Conservation (phyloP, 116 monocot species). For the Iris pallida region DNA sequence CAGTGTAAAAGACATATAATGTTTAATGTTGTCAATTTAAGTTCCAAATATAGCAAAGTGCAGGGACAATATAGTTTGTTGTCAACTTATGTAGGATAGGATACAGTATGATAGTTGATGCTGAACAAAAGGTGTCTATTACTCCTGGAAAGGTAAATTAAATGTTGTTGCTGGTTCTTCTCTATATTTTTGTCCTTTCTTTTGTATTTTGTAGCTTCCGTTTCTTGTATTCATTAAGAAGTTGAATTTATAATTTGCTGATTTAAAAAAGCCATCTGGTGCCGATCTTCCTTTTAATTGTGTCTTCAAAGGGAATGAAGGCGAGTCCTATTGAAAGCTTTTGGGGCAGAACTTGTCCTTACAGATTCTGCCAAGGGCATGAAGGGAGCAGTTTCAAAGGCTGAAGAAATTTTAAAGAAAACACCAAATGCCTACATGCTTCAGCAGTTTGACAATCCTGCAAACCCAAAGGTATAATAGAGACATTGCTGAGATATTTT, state of each 20-base stretch:
- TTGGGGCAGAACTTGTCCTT: constrained; percentile 21
- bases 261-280: constrained; percentile 11
- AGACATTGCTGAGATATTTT: not conserved
- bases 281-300: constrained; percentile 23
- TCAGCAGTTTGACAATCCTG: constrained; percentile 17
- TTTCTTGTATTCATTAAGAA: not conserved
- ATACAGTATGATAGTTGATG: constrained; percentile 83
- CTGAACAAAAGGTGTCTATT: constrained; percentile 73
- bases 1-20: constrained; percentile 87
- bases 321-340: constrained; percentile 15
- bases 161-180: too few species aligned
- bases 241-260: too few species aligned
- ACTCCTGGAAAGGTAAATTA: constrained; percentile 90
- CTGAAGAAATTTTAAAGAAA: constrained; percentile 17
- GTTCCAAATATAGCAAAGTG: too few species aligned
- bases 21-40: too few species aligned
- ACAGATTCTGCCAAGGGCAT: constrained; percentile 18
- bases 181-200: too few species aligned
- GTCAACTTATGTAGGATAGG: constrained; percentile 53
- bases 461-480: constrained; percentile 15
- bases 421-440: constrained; percentile 14
- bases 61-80: too few species aligned
- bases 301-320: constrained; percentile 20
- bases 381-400: constrained; percentile 23
- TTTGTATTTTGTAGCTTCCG: too few species aligned